Conservation (phyloP, 208 protist species). For the Lotmaria passim region DNA sequence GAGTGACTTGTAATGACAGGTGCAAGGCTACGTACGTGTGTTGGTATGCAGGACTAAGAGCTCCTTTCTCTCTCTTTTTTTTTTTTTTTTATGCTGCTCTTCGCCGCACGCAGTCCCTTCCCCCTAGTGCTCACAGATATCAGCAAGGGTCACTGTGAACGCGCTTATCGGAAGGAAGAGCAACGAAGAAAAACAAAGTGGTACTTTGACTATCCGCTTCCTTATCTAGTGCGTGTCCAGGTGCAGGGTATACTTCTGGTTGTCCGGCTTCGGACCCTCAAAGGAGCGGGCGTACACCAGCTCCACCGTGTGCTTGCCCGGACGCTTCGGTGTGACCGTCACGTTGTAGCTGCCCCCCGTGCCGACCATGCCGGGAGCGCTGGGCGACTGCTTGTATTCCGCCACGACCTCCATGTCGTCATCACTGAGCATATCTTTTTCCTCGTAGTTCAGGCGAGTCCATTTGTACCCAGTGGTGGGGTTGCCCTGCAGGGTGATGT, state of each 20-base stretch:
- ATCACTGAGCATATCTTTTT: conserved; percentile 28
- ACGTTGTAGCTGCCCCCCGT: conserved; percentile 47
- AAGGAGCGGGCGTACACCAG: conserved; percentile 62
- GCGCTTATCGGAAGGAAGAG: too few relatives aligned
- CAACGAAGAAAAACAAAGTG: not conserved
- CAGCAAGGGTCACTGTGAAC: too few relatives aligned
- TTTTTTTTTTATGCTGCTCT: too few relatives aligned
- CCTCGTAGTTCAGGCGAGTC: conserved; percentile 38
- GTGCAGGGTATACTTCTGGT: conserved; percentile 48
- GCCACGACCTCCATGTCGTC: conserved; percentile 24
- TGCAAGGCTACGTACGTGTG: too few relatives aligned
- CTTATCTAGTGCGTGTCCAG: conserved; percentile 34
- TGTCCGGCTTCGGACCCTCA: conserved; percentile 25
- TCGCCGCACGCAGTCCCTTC: too few relatives aligned
- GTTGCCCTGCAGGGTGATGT: conserved; percentile 58
- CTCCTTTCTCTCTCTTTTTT: too few relatives aligned
- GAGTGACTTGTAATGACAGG: too few relatives aligned
- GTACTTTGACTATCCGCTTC: not conserved
- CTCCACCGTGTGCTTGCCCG: conserved; percentile 42
- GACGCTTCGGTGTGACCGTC: conserved; percentile 36
- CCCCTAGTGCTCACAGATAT: too few relatives aligned
- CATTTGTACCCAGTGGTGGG: conserved; percentile 78
- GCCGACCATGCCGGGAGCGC: conserved; percentile 38
- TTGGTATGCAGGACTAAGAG: too few relatives aligned
- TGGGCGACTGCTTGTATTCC: conserved; percentile 12